Evolutionary conservation across 768 basidiomycete genomes (phyloP), one percentile per base, ranked within the genome.

Genomic region (Mycena vitilis): DNA sequence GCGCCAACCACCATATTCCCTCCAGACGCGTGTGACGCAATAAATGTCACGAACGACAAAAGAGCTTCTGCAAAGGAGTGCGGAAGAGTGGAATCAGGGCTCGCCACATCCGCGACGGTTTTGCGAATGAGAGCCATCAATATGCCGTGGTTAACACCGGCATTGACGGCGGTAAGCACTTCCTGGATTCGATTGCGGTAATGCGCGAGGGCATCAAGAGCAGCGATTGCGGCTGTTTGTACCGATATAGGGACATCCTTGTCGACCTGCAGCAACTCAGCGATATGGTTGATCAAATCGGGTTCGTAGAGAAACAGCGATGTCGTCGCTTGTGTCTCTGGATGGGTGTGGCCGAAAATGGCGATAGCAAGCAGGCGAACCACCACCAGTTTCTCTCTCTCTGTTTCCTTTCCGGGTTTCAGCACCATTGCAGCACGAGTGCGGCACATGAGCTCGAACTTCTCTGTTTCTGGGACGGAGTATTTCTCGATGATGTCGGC

Each of bases 1-100:
- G 98, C 97, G 25, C 95, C 92, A 63, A 99, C 93, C 51, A 99
- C 89, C 95, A 98, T 95, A 73, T 92, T 94, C 11, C 93, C 95
- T 38, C 95, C 95, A 4, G 91, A 87, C 2, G 93, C 87, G 76
- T 95, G 91, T 15, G 92, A 91, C 13, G 95, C 89, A 67, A 98
- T 87, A 80, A 91, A 94, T 2, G 93, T 95, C 48, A 99, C 86
- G 76, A 99, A 94, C 34, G 90, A 89, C 65, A 98, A 79, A 38
- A 98, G 81, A 0, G 95, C 91, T 60, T 99, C 98, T 40, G 93
- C 85, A 71, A 94, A 93, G 1, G 91, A 85, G 61, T 92, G 91
- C 12, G 91, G 89, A 37, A 91, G 79, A 25, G 80, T 88, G 38
- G 89, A 92, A 25, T 89, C 86, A 1, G 89, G 83, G 64, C 87